Percentiles rank a stretch among this genome's conserved stretches.
phyloP scores from a whole-genome alignment of 495 filamentous ascomycete genomes.

The Penicillium macrosclerotiorum region DNA sequence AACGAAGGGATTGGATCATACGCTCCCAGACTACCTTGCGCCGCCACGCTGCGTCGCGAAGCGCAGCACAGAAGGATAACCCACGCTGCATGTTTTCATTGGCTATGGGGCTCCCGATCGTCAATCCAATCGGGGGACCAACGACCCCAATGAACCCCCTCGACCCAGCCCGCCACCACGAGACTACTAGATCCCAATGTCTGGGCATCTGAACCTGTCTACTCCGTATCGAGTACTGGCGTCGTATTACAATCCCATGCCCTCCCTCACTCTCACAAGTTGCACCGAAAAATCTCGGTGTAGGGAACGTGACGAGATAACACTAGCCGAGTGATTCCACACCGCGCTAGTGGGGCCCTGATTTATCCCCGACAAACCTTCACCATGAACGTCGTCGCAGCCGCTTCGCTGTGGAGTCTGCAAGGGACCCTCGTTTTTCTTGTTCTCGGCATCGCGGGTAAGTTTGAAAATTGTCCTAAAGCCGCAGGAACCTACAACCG shows the following conservation, averaged over 20 bases:
- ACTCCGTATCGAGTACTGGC: too few relatives aligned
- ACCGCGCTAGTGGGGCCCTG: conserved; percentile 8
- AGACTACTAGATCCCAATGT: too few relatives aligned
- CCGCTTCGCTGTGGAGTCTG: conserved; percentile 12
- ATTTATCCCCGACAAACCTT: conserved; percentile 12
- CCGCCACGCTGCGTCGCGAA: neutral
- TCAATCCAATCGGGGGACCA: too few relatives aligned
- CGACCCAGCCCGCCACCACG: too few relatives aligned
- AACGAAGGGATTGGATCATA: conserved; percentile 3
- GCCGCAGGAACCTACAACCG: conserved; percentile 1
- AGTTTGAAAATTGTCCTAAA: neutral
- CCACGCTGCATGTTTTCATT: neutral
- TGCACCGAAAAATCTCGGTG: conserved; percentile 3
- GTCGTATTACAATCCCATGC: too few relatives aligned
- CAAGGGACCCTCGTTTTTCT: conserved; percentile 12
- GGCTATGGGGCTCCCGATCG: neutral
- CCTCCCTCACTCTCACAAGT: too few relatives aligned
- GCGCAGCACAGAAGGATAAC: neutral
- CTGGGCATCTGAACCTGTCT: too few relatives aligned
- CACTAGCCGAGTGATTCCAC: conserved; percentile 13
- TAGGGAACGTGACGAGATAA: conserved; percentile 1
- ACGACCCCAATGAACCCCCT: too few relatives aligned
- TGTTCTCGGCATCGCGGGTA: conserved; percentile 18
- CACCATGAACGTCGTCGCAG: conserved; percentile 6
- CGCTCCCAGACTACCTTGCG: neutral